A percentile compares a stretch with the other conserved stretches of the same genome.
These are phyloP conservation scores for Cynara cardunculus DNA, from an alignment of 129 eudicot species.

Conservation along the genomic window DNA sequence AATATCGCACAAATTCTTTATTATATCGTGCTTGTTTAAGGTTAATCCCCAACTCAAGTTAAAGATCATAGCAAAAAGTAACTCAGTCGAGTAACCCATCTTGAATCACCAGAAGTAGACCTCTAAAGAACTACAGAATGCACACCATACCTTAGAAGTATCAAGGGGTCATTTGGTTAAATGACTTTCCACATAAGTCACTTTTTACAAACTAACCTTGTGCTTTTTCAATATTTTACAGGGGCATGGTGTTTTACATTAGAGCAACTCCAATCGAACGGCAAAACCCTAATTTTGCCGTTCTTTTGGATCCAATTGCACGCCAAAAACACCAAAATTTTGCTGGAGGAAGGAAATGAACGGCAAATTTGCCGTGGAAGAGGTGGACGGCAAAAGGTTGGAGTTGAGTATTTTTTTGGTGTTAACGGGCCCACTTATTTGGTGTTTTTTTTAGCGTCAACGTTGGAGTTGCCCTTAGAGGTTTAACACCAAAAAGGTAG, in stretches of 20 bases:
- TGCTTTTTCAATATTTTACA: background rate
- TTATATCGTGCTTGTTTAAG: background rate
- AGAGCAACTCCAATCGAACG: too few relatives aligned
- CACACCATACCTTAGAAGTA: background rate
- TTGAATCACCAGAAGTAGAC: background rate
- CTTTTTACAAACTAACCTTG: background rate
- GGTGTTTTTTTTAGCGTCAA: too few relatives aligned
- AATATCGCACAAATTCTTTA: background rate
- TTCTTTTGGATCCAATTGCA: too few relatives aligned
- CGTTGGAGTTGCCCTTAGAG: too few relatives aligned
- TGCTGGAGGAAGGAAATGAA: too few relatives aligned
- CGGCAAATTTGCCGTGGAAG: too few relatives aligned
- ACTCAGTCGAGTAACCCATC: background rate
- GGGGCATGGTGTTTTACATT: background rate
- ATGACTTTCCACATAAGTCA: background rate
- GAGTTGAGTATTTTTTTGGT: too few relatives aligned
- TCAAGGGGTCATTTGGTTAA: background rate
- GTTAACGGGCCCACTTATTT: too few relatives aligned
- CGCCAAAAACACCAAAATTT: too few relatives aligned
- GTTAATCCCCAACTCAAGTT: slow-evolving; percentile 4
- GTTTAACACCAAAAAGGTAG: background rate
- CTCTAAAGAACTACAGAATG: background rate
- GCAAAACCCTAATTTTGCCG: too few relatives aligned
- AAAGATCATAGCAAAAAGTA: background rate
- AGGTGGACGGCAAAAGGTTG: too few relatives aligned